phyloP scores from a whole-genome alignment of 83 land plant genomes.

The Thuja plicata region DNA sequence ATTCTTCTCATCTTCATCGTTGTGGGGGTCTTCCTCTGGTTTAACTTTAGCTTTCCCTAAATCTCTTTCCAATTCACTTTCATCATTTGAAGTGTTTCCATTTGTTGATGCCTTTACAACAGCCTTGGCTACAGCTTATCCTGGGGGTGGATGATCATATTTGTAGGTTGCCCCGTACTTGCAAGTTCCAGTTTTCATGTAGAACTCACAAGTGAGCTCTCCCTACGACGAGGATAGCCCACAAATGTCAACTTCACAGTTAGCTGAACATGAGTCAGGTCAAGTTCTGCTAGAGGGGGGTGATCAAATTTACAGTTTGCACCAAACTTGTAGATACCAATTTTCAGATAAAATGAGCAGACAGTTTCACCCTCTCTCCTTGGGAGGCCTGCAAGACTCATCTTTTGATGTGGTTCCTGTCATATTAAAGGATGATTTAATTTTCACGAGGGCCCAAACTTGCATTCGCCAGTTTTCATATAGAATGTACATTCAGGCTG shows the following conservation, averaged over 20 bases:
- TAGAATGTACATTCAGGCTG: conserved; percentile 30
- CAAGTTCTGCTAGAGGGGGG: conserved; percentile 81
- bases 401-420: conserved; percentile 23
- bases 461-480: conserved; percentile 89
- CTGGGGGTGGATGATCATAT: conserved; percentile 92
- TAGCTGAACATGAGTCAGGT: conserved; percentile 21
- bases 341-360: conserved; percentile 83
- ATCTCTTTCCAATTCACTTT: neutral
- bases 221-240: conserved; percentile 89
- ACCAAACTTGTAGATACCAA: conserved; percentile 81
- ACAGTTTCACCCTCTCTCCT: conserved; percentile 74
- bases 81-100: conserved; percentile 13
- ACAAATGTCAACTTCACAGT: conserved; percentile 83
- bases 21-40: neutral
- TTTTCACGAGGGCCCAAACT: conserved; percentile 74
- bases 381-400: conserved; percentile 54
- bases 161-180: conserved; percentile 73
- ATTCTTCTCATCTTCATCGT: neutral
- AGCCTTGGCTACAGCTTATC: conserved; percentile 72
- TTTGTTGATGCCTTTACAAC: conserved; percentile 24
- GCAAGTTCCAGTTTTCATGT: conserved; percentile 91
- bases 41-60: neutral
- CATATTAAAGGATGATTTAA: conserved; percentile 79
- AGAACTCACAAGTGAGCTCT: conserved; percentile 59
- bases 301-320: conserved; percentile 82